Percentiles rank a stretch among this genome's conserved stretches.
Evolutionary conservation across 106 monocot species (phyloP).

Genomic region (Phalaenopsis equestris): DNA sequence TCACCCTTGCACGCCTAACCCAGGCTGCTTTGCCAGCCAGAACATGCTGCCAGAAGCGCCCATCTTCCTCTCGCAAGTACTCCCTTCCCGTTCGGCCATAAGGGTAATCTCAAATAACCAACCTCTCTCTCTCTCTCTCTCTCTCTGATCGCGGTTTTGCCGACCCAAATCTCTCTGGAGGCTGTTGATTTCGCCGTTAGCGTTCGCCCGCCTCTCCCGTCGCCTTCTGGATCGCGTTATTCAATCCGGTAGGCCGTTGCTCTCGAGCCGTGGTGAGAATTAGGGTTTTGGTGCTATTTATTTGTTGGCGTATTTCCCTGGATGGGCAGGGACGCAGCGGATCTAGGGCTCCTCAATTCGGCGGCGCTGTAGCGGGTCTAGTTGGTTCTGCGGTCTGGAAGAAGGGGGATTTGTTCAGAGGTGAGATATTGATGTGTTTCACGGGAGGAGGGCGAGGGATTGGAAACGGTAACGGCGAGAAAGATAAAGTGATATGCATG

Average conservation of each 20-base stretch:
- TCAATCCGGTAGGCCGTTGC: not conserved
- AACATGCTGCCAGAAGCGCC: not conserved
- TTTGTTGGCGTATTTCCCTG: not conserved
- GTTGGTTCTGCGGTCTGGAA: not conserved
- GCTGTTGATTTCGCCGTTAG: conserved; percentile 14
- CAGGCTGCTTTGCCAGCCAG: not conserved
- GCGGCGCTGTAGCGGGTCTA: not conserved
- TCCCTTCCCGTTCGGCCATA: not conserved
- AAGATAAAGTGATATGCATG: conserved; percentile 64
- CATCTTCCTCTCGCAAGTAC: conserved; percentile 6
- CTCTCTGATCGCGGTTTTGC: conserved; percentile 12
- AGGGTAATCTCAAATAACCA: conserved; percentile 1
- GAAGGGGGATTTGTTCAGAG: not conserved
- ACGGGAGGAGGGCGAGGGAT: conserved; percentile 16
- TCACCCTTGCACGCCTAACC: not conserved
- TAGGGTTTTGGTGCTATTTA: conserved; percentile 13
- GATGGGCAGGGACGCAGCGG: not conserved
- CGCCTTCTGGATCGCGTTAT: not conserved
- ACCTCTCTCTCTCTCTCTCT: conserved; percentile 8
- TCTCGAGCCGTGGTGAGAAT: not conserved
- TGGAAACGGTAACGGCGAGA: conserved; percentile 12
- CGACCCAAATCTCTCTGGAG: conserved; percentile 15
- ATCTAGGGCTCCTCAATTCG: conserved; percentile 18
- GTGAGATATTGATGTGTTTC: conserved; percentile 20
- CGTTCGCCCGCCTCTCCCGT: not conserved